A percentile compares a stretch with the other conserved stretches of the same genome.
phyloP scores from a whole-genome alignment of 139 green algal genomes.

The Chlorella sorokiniana region DNA sequence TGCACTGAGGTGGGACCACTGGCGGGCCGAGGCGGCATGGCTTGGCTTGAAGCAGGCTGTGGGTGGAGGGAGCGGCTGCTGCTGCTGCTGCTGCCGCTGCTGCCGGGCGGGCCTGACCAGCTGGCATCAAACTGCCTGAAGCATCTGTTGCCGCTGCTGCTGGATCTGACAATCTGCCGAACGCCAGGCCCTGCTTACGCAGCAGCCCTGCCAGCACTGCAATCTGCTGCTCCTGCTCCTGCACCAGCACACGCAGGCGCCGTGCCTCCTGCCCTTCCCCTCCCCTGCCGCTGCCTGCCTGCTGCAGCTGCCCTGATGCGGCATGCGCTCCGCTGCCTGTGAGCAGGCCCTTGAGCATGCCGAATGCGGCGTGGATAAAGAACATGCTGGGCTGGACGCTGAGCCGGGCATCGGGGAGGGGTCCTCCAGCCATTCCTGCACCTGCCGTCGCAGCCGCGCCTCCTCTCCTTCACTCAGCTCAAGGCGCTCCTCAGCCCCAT shows the following conservation, averaged over 20 bases:
- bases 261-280: neutral
- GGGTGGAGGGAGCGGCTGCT: neutral
- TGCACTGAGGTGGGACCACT: too few species aligned
- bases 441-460: constrained; percentile 56
- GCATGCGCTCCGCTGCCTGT: neutral
- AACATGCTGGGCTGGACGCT: constrained; percentile 72
- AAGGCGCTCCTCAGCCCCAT: constrained; percentile 57
- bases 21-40: too few species aligned
- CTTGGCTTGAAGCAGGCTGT: too few species aligned
- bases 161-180: neutral
- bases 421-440: constrained; percentile 62
- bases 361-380: constrained; percentile 64
- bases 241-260: constrained; percentile 29
- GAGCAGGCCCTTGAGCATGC: constrained; percentile 56
- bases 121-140: neutral
- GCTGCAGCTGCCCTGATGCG: neutral
- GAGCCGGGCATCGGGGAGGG: constrained; percentile 53
- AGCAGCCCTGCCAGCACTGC: constrained; percentile 59
- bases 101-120: neutral
- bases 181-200: constrained; percentile 2
- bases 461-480: constrained; percentile 73
- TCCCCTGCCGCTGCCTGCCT: neutral
- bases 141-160: neutral
- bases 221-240: constrained; percentile 72
- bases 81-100: neutral